A percentile compares a stretch with the other conserved stretches of the same genome.
Conservation (phyloP, 2,329 filamentous ascomycete genomes). For the Fusarium lyarnte region DNA sequence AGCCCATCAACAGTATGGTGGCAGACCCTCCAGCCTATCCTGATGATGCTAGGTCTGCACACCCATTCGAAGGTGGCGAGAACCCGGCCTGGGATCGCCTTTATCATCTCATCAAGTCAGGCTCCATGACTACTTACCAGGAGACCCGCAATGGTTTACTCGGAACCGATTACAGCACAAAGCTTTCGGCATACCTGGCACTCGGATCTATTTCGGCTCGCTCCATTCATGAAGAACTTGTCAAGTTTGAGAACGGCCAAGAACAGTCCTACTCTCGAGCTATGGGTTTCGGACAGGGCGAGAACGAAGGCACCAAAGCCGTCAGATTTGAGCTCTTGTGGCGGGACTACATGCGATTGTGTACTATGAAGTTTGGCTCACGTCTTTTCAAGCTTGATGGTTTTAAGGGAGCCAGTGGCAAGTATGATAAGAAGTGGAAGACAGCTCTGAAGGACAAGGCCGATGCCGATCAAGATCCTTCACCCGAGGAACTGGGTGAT, state of each 20-base stretch:
- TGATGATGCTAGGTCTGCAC: slow-evolving; percentile 63
- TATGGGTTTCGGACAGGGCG: slow-evolving; percentile 72
- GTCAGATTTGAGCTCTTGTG: slow-evolving; percentile 80
- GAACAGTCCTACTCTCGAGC: slow-evolving; percentile 52
- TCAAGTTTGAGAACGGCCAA: slow-evolving; percentile 74
- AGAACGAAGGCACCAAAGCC: slow-evolving; percentile 75
- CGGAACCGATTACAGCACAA: slow-evolving; percentile 77
- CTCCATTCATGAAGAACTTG: slow-evolving; percentile 74
- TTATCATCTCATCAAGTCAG: slow-evolving; percentile 67
- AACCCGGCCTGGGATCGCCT: slow-evolving; percentile 67
- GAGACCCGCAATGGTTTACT: slow-evolving; percentile 76
- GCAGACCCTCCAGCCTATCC: slow-evolving; percentile 63
- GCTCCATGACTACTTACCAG: slow-evolving; percentile 72
- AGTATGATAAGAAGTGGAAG: slow-evolving; percentile 60
- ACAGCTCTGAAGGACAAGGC: slow-evolving; percentile 49
- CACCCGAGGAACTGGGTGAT: slow-evolving; percentile 55
- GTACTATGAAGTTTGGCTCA: slow-evolving; percentile 73
- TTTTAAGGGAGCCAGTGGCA: slow-evolving; percentile 60
- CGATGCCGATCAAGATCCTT: slow-evolving; percentile 49
- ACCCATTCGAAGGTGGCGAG: slow-evolving; percentile 77
- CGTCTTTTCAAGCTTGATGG: slow-evolving; percentile 73
- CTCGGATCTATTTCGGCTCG: slow-evolving; percentile 78
- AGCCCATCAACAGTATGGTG: slow-evolving; percentile 65
- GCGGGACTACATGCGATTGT: slow-evolving; percentile 85
- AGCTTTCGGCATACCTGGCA: slow-evolving; percentile 77